Evolutionary conservation across 1,284 basidiomycete genomes (phyloP).

Genomic region (Veloboletus limbatus): DNA sequence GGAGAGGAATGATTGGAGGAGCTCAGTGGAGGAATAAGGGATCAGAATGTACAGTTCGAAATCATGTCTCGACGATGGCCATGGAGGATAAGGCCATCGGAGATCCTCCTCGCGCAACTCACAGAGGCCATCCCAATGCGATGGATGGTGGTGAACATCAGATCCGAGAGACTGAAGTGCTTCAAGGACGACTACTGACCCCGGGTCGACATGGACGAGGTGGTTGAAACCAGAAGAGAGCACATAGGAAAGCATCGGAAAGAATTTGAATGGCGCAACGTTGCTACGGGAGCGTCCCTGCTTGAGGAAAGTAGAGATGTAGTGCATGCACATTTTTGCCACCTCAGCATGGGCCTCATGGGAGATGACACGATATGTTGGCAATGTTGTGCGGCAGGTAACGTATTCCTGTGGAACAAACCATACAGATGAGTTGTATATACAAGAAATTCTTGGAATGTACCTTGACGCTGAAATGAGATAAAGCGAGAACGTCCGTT

Average conservation of each 20-base stretch:
- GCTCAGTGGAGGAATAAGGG: background rate
- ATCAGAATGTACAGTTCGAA: background rate
- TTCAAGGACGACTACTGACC: background rate
- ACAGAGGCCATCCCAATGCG: slow-evolving; percentile 1
- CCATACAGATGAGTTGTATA: no score
- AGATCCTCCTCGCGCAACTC: background rate
- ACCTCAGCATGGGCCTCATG: background rate
- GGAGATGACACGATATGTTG: background rate
- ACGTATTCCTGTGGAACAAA: background rate
- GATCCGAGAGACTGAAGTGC: background rate
- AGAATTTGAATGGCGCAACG: background rate
- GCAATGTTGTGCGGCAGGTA: background rate
- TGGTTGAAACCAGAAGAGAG: background rate
- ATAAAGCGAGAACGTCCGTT: background rate
- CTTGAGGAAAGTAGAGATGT: background rate
- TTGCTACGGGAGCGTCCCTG: background rate
- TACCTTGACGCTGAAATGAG: background rate
- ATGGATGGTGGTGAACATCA: background rate
- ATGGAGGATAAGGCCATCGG: background rate
- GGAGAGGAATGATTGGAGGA: background rate
- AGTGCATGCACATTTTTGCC: background rate
- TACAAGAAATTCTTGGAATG: no score
- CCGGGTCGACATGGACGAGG: background rate
- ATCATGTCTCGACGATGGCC: slow-evolving; percentile 1
- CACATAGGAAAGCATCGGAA: background rate